Conservation (phyloP, 2,329 filamentous ascomycete genomes). For the Phymatotrichopsis omnivora region DNA sequence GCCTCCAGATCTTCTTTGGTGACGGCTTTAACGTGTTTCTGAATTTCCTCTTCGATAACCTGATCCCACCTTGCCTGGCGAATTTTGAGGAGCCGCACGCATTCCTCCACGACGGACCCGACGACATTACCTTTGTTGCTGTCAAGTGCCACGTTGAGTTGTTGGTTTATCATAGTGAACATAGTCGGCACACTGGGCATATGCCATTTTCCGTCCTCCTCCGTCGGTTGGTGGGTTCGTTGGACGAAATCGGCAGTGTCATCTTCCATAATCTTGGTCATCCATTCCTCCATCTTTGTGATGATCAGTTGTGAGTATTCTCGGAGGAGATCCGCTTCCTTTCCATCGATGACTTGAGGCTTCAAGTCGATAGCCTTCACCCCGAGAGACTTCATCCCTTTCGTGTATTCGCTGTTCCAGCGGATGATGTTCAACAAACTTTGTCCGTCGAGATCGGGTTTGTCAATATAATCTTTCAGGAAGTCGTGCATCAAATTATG, state of each 20-base stretch:
- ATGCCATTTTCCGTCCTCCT: conserved; percentile 30
- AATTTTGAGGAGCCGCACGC: conserved; percentile 75
- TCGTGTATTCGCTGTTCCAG: conserved; percentile 92
- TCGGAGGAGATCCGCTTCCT: conserved; percentile 79
- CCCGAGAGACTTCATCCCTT: conserved; percentile 86
- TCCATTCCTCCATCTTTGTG: conserved; percentile 92
- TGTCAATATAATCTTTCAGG: conserved; percentile 69
- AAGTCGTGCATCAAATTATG: conserved; percentile 95
- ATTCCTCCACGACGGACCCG: conserved; percentile 90
- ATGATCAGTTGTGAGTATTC: conserved; percentile 95
- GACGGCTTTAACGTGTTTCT: conserved; percentile 53
- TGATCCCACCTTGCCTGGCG: conserved; percentile 80
- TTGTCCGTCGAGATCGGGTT: conserved; percentile 70
- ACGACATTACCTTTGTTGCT: conserved; percentile 82
- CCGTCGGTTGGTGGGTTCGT: conserved; percentile 40
- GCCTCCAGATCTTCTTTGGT: conserved; percentile 36
- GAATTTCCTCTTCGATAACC: conserved; percentile 76
- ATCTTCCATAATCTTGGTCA: conserved; percentile 77
- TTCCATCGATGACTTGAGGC: conserved; percentile 81
- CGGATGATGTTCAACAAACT: conserved; percentile 87
- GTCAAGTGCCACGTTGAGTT: conserved; percentile 72
- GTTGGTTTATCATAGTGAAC: conserved; percentile 95
- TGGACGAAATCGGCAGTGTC: conserved; percentile 74
- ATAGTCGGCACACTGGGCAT: conserved; percentile 41
- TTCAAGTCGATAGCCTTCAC: conserved; percentile 64